Evolutionary conservation across 2,329 filamentous ascomycete genomes (phyloP), one percentile per base, ranked within the genome.

Genomic region (Zelopaecilomyces penicillatus): DNA sequence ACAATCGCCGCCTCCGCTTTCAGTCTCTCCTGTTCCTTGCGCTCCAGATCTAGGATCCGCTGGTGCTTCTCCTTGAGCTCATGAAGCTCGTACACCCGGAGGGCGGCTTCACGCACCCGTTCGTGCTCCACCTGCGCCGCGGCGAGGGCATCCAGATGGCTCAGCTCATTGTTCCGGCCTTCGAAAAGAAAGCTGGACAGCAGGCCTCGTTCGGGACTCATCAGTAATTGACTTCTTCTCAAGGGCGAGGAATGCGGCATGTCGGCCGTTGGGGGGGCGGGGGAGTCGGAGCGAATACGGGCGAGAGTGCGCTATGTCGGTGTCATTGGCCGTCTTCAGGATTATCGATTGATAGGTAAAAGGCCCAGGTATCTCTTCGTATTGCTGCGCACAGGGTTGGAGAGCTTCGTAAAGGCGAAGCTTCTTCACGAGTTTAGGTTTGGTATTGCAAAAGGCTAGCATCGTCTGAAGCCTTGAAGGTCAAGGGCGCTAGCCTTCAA

Each of bases 81-180:
- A 46, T 78, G 66, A 35, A 74, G 60, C 47, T 73, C 63, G 44
- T 67, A 73, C 5, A 71, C 70, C 11, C 67, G 64, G 32, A 76
- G 59, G 6, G 75, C 75, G 30, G 64, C 64, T 43, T 72, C 64
- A 29, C 74, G 73, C 8, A 91, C 75, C 29, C 76, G 73, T 33
- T 85, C 76, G 59, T 89, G 85, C 56, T 83, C 76, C 10, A 71
- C 70, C 40, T 78, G 78, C 4, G 83, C 83, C 39, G 76, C 75
- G 38, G 76, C 76, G 11, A 91, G 73, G 10, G 83, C 83, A 53
- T 80, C 75, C 46, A 75, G 73, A 57, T 87, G 83, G 44, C 70
- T 71, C 41, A 75, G 68, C 57, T 82, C 80, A 31, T 75, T 76
- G 50, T 85, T 80, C 32, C 76, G 73, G 30, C 77, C 72, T 42